Conservation (phyloP, 441 rosid species). For the Monsonia emarginata region DNA sequence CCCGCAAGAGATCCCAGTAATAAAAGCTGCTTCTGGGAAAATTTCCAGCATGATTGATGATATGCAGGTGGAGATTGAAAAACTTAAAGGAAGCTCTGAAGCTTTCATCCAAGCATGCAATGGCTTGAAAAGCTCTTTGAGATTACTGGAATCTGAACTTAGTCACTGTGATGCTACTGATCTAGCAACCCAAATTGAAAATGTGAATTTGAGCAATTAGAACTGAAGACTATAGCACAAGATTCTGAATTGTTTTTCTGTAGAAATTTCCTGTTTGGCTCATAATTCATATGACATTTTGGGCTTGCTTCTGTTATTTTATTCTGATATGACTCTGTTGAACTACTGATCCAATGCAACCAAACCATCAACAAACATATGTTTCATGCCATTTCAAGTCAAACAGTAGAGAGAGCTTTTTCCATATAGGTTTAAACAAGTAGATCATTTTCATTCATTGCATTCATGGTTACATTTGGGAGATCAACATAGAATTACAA, state of each 20-base stretch:
- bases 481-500: neutral
- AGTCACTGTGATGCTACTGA: constrained; percentile 26
- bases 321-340: too few species aligned
- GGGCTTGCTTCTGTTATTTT: neutral
- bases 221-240: neutral
- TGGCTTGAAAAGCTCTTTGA: constrained; percentile 33
- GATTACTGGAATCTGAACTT: constrained; percentile 36
- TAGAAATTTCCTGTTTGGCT: neutral
- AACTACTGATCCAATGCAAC: too few species aligned
- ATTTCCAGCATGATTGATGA: constrained; percentile 26
- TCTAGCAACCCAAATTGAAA: constrained; percentile 39
- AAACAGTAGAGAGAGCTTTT: too few species aligned
- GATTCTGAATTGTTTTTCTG: neutral
- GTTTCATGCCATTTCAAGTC: neutral
- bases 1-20: constrained; percentile 56
- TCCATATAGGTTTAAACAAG: too few species aligned
- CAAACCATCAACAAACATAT: too few species aligned
- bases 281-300: neutral
- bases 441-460: neutral
- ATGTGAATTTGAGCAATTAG: constrained; percentile 35
- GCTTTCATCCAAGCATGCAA: constrained; percentile 40
- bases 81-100: constrained; percentile 36
- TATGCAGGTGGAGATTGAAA: constrained; percentile 34
- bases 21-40: constrained; percentile 33
- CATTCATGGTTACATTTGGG: neutral